phyloP scores from a whole-genome alignment of 2,329 filamentous ascomycete species.

The Colletotrichum sp. region DNA sequence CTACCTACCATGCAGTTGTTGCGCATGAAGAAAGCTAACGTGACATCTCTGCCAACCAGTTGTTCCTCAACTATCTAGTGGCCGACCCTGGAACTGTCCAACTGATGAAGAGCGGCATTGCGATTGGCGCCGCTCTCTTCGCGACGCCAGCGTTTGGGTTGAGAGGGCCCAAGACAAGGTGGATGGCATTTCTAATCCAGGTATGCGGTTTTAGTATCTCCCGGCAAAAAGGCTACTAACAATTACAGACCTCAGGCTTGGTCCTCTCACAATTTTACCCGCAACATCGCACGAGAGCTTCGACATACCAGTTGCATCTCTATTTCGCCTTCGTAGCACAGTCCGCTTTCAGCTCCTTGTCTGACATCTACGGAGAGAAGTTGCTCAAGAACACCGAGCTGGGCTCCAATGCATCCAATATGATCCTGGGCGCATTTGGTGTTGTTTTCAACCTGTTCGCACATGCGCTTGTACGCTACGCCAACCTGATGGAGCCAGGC shows the following conservation, averaged over 20 bases:
- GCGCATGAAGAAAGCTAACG: background rate
- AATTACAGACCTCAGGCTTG: constrained; percentile 28
- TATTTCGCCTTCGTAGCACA: constrained; percentile 34
- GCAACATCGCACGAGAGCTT: constrained; percentile 22
- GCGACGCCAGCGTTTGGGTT: constrained; percentile 26
- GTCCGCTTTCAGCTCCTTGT: constrained; percentile 30
- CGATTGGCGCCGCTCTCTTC: constrained; percentile 30
- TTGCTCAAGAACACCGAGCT: constrained; percentile 31
- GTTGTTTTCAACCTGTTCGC: constrained; percentile 30
- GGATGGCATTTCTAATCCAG: constrained; percentile 36
- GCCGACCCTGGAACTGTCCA: constrained; percentile 35
- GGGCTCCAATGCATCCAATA: constrained; percentile 34
- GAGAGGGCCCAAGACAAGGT: constrained; percentile 29
- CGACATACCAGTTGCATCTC: constrained; percentile 29
- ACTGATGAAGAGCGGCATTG: constrained; percentile 32
- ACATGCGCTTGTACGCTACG: constrained; percentile 25
- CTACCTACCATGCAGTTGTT: background rate
- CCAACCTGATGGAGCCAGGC: constrained; percentile 30
- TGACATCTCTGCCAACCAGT: constrained; percentile 8
- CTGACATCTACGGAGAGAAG: constrained; percentile 36
- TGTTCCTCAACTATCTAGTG: constrained; percentile 33
- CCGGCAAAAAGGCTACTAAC: background rate
- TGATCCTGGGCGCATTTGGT: constrained; percentile 32
- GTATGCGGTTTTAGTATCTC: background rate
- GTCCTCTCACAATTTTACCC: constrained; percentile 33